Conservation (phyloP, 2,329 filamentous ascomycete species). For the Stachybotrys elegans region DNA sequence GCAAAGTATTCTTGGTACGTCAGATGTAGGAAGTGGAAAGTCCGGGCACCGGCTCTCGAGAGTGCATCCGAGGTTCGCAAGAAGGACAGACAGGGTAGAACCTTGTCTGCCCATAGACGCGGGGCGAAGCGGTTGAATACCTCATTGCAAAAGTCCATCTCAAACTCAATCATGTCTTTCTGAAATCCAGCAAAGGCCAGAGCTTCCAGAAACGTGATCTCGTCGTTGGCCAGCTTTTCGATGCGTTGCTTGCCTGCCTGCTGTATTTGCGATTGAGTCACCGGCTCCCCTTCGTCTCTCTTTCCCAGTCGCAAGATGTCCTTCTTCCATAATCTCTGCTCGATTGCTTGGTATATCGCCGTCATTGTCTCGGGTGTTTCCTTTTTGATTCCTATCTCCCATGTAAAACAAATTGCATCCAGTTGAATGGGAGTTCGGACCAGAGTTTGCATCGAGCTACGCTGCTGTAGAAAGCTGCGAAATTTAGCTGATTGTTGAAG, state of each 20-base stretch:
- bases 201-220: neutral
- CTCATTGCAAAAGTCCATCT: no score
- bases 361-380: slow-evolving; percentile 29
- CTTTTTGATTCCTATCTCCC: slow-evolving; percentile 16
- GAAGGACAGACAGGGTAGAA: no score
- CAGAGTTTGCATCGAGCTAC: slow-evolving; percentile 27
- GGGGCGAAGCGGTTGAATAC: no score
- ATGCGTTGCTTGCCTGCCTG: neutral
- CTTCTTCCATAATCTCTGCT: slow-evolving; percentile 31
- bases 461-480: slow-evolving; percentile 23
- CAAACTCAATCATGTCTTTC: no score
- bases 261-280: slow-evolving; percentile 2
- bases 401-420: slow-evolving; percentile 36
- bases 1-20: no score
- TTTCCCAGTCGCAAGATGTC: slow-evolving; percentile 25
- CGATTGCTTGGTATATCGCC: slow-evolving; percentile 25
- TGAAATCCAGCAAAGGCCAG: neutral
- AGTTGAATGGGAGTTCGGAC: slow-evolving; percentile 39
- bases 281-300: neutral
- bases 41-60: no score
- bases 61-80: no score
- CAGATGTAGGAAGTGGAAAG: no score
- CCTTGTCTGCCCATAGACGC: no score
- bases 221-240: neutral
- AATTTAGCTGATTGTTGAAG: slow-evolving; percentile 13